Evolutionary conservation across 2,329 filamentous ascomycete genomes (phyloP).

Genomic region (Xylaria sp.): DNA sequence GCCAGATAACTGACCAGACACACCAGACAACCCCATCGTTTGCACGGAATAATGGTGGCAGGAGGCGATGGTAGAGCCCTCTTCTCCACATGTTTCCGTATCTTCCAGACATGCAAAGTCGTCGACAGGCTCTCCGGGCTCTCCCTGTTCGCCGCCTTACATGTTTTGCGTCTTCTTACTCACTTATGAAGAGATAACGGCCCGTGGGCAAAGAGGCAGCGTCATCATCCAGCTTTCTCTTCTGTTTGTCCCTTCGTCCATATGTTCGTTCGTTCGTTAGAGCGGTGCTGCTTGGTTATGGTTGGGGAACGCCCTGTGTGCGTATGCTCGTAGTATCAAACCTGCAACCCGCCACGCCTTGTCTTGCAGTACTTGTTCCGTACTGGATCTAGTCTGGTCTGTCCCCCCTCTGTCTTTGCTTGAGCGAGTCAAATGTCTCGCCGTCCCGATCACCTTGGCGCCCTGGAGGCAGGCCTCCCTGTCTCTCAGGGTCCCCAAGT

Average conservation of each 20-base stretch:
- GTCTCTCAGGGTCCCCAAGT: conserved; percentile 13
- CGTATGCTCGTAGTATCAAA: conserved; percentile 7
- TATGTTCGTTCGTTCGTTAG: conserved; percentile 1
- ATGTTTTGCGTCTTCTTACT: conserved; percentile 12
- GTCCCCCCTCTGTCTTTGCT: conserved; percentile 19
- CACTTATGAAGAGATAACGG: conserved; percentile 12
- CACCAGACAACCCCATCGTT: conserved; percentile 8
- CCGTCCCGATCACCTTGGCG: conserved; percentile 27
- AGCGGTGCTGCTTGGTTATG: conserved; percentile 4
- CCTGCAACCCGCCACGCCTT: conserved; percentile 27
- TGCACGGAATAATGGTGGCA: conserved; percentile 8
- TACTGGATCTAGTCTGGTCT: conserved; percentile 17
- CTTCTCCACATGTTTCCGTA: conserved; percentile 25
- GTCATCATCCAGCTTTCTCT: conserved; percentile 13
- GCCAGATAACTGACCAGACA: no score
- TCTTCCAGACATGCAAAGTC: conserved; percentile 20
- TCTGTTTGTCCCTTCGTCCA: neutral
- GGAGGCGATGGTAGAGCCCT: conserved; percentile 15
- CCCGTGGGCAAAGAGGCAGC: conserved; percentile 13
- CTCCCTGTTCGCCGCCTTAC: conserved; percentile 25
- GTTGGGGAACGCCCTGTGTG: conserved; percentile 1
- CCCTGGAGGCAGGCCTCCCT: conserved; percentile 20
- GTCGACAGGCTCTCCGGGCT: conserved; percentile 19
- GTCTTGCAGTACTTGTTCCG: conserved; percentile 21
- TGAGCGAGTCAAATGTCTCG: conserved; percentile 28